phyloP scores from a whole-genome alignment of 2,329 filamentous ascomycete genomes.

The Talaromyces islandicus region DNA sequence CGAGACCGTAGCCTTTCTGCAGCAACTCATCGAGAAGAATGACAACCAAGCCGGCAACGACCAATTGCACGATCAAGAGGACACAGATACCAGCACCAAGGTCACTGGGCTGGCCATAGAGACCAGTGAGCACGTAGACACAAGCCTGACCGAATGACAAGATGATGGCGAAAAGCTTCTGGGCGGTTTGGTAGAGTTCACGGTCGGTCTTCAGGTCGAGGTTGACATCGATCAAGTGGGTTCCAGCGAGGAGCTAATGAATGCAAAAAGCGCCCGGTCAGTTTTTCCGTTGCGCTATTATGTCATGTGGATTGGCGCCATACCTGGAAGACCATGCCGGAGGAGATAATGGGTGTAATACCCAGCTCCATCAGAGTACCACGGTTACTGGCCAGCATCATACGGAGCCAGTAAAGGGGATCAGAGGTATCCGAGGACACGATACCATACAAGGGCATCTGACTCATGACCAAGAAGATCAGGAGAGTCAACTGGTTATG shows the following conservation, averaged over 20 bases:
- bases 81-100: slow-evolving; percentile 98
- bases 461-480: slow-evolving; percentile 99
- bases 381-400: slow-evolving; percentile 99
- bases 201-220: slow-evolving; percentile 99
- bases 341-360: slow-evolving; percentile 98
- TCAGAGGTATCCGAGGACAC: slow-evolving; percentile 98
- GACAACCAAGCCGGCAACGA: slow-evolving; percentile 95
- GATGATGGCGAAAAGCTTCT: slow-evolving; percentile 98
- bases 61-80: slow-evolving; percentile 94
- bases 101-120: slow-evolving; percentile 94
- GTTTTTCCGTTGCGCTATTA: slow-evolving; percentile 14
- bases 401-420: slow-evolving; percentile 98
- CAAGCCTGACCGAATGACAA: slow-evolving; percentile 95
- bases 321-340: slow-evolving; percentile 97
- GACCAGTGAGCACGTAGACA: slow-evolving; percentile 95
- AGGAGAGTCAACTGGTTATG: slow-evolving; percentile 67
- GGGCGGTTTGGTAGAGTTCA: slow-evolving; percentile 98
- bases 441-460: slow-evolving; percentile 98
- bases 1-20: slow-evolving; percentile 98
- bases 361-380: slow-evolving; percentile 94
- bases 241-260: slow-evolving; percentile 79
- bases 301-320: slow-evolving; percentile 8
- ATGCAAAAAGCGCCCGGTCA: background rate
- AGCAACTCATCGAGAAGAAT: slow-evolving; percentile 98
- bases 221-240: slow-evolving; percentile 99